Evolutionary conservation across 2,329 filamentous ascomycete species (phyloP).

Genomic region (Emmonsiellopsis sp.): DNA sequence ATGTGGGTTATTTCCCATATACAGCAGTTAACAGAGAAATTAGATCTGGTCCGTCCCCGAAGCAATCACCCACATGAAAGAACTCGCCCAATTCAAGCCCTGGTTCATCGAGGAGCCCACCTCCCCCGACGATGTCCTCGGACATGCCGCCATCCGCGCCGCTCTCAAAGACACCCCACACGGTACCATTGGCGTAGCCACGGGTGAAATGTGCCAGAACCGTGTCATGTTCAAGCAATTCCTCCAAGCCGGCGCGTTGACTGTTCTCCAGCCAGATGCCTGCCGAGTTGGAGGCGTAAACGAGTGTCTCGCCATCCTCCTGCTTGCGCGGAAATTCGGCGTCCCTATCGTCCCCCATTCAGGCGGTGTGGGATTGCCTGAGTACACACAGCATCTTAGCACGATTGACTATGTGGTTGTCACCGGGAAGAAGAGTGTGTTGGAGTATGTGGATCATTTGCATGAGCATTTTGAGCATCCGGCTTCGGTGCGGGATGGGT

Average conservation of each 20-base stretch:
- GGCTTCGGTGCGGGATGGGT: conserved; percentile 69
- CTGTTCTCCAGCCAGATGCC: conserved; percentile 83
- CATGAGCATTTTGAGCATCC: conserved; percentile 90
- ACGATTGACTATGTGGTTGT: conserved; percentile 91
- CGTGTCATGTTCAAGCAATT: conserved; percentile 91
- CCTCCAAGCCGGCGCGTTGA: conserved; percentile 68
- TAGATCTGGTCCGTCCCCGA: conserved; percentile 79
- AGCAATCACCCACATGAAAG: conserved; percentile 76
- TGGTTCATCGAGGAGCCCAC: conserved; percentile 97
- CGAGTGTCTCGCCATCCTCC: conserved; percentile 80
- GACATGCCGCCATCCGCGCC: conserved; percentile 75
- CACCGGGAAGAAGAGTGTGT: conserved; percentile 66
- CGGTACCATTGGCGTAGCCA: conserved; percentile 71
- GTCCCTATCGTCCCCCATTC: conserved; percentile 84
- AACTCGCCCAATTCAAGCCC: conserved; percentile 66
- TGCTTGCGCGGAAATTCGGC: conserved; percentile 61
- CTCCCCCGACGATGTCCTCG: conserved; percentile 78
- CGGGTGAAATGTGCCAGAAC: conserved; percentile 94
- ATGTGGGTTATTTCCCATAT: background rate
- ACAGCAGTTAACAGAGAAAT: background rate
- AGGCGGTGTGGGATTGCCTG: conserved; percentile 80
- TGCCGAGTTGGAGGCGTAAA: conserved; percentile 86
- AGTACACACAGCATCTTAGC: conserved; percentile 87
- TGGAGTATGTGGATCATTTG: conserved; percentile 88
- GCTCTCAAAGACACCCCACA: conserved; percentile 51